Base-by-base conservation (phyloP, 306 rosid genomes). In the Luffa aegyptiaca region DNA sequence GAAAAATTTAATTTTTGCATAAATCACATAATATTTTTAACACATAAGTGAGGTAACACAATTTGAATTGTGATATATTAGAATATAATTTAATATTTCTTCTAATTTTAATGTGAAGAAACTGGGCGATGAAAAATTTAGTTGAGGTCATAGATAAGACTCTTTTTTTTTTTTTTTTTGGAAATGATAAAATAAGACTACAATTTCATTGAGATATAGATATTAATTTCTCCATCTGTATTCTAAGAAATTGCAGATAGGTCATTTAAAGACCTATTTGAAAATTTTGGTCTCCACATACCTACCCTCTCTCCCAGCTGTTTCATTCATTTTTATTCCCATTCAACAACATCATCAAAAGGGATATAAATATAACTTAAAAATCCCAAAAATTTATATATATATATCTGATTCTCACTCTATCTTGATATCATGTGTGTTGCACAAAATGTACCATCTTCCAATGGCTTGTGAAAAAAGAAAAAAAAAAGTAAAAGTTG, bases 151-250 rank as follows among this genome's bases (percentile, higher is more conserved):
- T 0, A 26, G 31, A 26, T 26, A 26, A 26, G 31, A 26, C 31
- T 26, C 1, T 26, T 26, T 26, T 26, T 26, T 26, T 26, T 26
- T 26, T 26, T 26, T 26, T 26, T 58, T 26, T 26, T 26, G 31
- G 31, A 26, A 26, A 26, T 26, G 31, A 26, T 0, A 26, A 26
- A 26, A 65, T 8, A 16, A 37, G 20, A 39, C 48, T 16, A 35
- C 16, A 39, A 31, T 65, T 66, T 39, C 3, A 65, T 9, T 10
- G 33, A n/a, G 33, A 69, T 36, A 42, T 52, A 42, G 6, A 42
- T 9, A 70, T 70, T 70, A 44, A 70, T 20, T 44, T n/a, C 37
- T 20, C 76, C 56, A 70, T 20, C 76, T 70, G 76, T 70, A 69
- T 20, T 45, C 11, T 70, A n/a, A 18, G 76, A 20, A 70, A 70